Conservation (phyloP, 345 rosid genomes). For the Aquilaria sinensis region DNA sequence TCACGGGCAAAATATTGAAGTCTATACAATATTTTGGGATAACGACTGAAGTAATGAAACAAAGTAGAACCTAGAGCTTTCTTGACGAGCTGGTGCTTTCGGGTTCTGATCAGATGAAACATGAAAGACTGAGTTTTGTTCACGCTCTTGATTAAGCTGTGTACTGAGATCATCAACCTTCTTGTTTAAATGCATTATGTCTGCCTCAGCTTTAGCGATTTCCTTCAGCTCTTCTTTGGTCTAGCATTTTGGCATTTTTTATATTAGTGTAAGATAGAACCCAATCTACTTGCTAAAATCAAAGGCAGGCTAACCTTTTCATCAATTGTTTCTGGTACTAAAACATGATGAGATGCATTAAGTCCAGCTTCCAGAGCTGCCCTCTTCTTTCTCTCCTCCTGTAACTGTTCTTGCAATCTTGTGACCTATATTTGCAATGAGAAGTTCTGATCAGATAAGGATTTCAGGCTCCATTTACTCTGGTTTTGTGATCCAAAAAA, state of each 20-base stretch:
- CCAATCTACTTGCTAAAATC: constrained; percentile 9
- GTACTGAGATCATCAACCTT: constrained; percentile 53
- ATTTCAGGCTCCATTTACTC: no score
- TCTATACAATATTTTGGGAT: no score
- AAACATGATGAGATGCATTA: constrained; percentile 25
- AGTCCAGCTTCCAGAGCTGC: constrained; percentile 61
- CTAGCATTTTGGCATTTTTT: constrained; percentile 27
- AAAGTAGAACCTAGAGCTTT: constrained; percentile 34
- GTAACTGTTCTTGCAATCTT: constrained; percentile 74
- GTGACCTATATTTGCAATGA: constrained; percentile 48
- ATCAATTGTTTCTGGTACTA: constrained; percentile 35
- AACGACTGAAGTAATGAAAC: background rate
- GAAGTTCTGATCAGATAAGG: background rate
- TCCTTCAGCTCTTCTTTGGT: constrained; percentile 58
- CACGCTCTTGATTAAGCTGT: constrained; percentile 42
- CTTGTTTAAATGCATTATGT: constrained; percentile 47
- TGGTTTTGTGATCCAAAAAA: no score
- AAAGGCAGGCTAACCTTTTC: constrained; percentile 45
- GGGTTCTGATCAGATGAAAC: constrained; percentile 28
- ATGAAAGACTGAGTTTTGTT: constrained; percentile 23
- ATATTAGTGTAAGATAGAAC: constrained; percentile 14
- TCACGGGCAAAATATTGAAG: no score
- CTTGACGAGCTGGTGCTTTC: constrained; percentile 21
- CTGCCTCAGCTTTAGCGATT: constrained; percentile 55
- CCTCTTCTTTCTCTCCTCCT: constrained; percentile 61